Percentiles rank a stretch among this genome's conserved stretches.
These are phyloP conservation scores for Acacia acuminata DNA, from an alignment of 306 rosid genomes.

Conservation along the genomic window DNA sequence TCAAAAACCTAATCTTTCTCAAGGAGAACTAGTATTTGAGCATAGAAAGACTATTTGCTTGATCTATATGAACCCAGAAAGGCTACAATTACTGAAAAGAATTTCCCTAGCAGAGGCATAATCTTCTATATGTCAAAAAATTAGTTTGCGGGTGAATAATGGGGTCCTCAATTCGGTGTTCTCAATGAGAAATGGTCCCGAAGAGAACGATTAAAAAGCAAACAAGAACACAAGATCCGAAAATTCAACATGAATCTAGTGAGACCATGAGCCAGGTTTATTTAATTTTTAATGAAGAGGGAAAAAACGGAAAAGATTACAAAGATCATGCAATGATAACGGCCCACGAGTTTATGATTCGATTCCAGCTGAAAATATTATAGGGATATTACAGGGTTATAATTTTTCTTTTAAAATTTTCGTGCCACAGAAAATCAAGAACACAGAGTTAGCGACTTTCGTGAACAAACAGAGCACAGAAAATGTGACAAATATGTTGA, in stretches of 20 bases:
- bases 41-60: slow-evolving; percentile 2
- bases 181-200: background rate
- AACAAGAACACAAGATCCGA: slow-evolving; percentile 36
- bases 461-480: no score
- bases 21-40: background rate
- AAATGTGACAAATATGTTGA: no score
- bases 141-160: background rate
- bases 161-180: background rate
- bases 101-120: background rate
- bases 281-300: background rate
- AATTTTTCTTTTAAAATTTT: no score
- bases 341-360: no score
- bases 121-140: background rate
- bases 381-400: no score
- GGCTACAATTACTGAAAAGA: background rate
- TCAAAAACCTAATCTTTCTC: background rate
- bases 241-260: background rate
- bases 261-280: background rate
- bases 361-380: no score
- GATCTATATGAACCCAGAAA: slow-evolving; percentile 7
- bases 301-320: background rate
- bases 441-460: no score
- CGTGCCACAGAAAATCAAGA: no score
- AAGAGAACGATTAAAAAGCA: slow-evolving; percentile 4
- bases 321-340: background rate